Evolutionary conservation across 1,139 yeast species (phyloP).

Genomic region (Geotrichum candidum): DNA sequence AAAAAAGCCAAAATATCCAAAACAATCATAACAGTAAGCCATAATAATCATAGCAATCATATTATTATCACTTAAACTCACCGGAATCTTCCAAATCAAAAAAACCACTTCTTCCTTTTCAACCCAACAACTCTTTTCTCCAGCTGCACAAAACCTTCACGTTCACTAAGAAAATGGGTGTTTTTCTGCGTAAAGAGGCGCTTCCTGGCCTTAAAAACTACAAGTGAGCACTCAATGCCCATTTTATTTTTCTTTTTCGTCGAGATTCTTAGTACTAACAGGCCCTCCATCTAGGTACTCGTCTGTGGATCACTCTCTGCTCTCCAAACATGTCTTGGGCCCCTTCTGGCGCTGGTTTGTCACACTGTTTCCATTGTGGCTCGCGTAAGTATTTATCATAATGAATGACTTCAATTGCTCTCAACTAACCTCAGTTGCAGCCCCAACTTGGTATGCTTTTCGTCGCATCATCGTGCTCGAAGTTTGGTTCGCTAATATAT

Average conservation of each 20-base stretch:
- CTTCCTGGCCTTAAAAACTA: constrained; percentile 60
- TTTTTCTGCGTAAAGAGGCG: constrained; percentile 57
- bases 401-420: background rate
- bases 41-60: no score
- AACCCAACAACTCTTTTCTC: background rate
- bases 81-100: no score
- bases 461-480: background rate
- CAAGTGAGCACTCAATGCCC: constrained; percentile 43
- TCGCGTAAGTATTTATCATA: constrained; percentile 46
- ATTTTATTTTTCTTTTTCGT: background rate
- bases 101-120: background rate
- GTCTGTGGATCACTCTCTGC: constrained; percentile 75
- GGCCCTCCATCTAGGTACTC: constrained; percentile 38
- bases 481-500: background rate
- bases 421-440: background rate
- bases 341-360: constrained; percentile 70
- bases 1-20: background rate
- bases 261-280: background rate
- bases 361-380: constrained; percentile 66
- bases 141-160: background rate
- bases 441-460: background rate
- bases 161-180: constrained; percentile 49
- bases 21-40: background rate
- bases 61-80: no score
- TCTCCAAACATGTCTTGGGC: constrained; percentile 68